These are phyloP conservation scores for Blepharisma stoltei DNA, from an alignment of 73 alveolate species.

Conservation along the genomic window DNA sequence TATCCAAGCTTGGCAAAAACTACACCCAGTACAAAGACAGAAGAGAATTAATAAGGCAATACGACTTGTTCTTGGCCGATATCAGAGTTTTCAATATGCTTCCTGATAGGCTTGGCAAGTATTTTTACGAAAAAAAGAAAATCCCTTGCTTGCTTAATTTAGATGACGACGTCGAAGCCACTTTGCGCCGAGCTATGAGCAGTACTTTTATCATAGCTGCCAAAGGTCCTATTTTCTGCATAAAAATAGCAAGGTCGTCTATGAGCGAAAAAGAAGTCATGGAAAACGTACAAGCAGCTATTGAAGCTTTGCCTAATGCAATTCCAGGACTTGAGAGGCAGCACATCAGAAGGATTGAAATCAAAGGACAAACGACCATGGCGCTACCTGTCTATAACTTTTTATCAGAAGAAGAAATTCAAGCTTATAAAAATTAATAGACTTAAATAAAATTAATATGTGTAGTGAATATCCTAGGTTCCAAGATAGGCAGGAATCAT, in stretches of 20 bases:
- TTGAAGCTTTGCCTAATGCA: constrained; percentile 16
- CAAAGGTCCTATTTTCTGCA: constrained; percentile 21
- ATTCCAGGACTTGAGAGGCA: constrained; percentile 13
- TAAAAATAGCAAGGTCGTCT: constrained; percentile 22
- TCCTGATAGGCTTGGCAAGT: constrained; percentile 72
- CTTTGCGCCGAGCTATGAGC: not conserved
- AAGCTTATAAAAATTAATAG: not conserved
- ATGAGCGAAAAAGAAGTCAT: constrained; percentile 18
- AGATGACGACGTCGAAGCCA: not conserved
- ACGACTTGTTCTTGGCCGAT: constrained; percentile 82
- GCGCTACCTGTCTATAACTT: constrained; percentile 29
- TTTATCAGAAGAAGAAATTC: not conserved
- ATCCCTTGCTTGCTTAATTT: constrained; percentile 56
- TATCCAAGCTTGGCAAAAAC: constrained; percentile 34
- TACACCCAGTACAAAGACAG: constrained; percentile 45
- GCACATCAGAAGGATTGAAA: constrained; percentile 11
- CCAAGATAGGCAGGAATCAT: too few relatives aligned
- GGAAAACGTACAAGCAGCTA: constrained; percentile 9
- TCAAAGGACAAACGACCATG: constrained; percentile 22
- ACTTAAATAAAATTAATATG: too few relatives aligned
- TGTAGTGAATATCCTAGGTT: too few relatives aligned
- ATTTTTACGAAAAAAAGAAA: constrained; percentile 72
- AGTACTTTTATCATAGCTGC: constrained; percentile 27
- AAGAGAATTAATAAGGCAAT: constrained; percentile 51
- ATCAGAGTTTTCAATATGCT: constrained; percentile 70